Evolutionary conservation across 2,329 filamentous ascomycete genomes (phyloP).

Genomic region (Diaporthe citriasiana): DNA sequence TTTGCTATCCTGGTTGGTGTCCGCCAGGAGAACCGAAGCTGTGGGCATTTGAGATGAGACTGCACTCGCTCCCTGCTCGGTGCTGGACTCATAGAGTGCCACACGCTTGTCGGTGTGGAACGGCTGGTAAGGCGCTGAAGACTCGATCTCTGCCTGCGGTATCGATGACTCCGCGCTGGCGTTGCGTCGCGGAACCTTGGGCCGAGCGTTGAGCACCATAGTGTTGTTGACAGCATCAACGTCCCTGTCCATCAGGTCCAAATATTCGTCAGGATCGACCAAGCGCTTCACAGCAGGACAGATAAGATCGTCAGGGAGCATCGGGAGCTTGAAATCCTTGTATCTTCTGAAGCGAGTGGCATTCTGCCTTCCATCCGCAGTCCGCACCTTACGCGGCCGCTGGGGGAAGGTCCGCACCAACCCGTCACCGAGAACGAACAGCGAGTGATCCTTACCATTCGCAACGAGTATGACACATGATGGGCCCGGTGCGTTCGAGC

Average conservation of each 20-base stretch:
- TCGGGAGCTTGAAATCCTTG: slow-evolving; percentile 76
- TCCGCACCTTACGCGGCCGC: slow-evolving; percentile 67
- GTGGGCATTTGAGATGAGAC: slow-evolving; percentile 50
- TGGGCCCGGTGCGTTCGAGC: slow-evolving; percentile 65
- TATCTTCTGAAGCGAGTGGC: slow-evolving; percentile 70
- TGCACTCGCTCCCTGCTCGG: slow-evolving; percentile 37
- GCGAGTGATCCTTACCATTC: slow-evolving; percentile 71
- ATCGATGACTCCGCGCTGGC: slow-evolving; percentile 73
- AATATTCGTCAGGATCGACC: slow-evolving; percentile 69
- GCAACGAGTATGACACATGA: slow-evolving; percentile 77
- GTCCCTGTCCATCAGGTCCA: slow-evolving; percentile 67
- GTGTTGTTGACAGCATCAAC: slow-evolving; percentile 69
- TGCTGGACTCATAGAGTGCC: slow-evolving; percentile 76
- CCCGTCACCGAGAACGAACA: slow-evolving; percentile 77
- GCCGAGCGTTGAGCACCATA: slow-evolving; percentile 62
- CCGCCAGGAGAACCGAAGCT: slow-evolving; percentile 57
- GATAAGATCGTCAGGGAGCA: slow-evolving; percentile 71
- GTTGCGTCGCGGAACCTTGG: slow-evolving; percentile 54
- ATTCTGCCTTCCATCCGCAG: slow-evolving; percentile 66
- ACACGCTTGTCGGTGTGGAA: slow-evolving; percentile 94
- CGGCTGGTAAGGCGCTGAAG: slow-evolving; percentile 93
- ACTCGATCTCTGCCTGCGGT: slow-evolving; percentile 89
- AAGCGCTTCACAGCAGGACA: slow-evolving; percentile 69
- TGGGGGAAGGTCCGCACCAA: slow-evolving; percentile 76
- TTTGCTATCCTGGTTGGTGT: slow-evolving; percentile 58